A percentile compares a stretch with the other conserved stretches of the same genome.
phyloP scores from a whole-genome alignment of 805 yeast genomes.

The Peterozyma toletana region DNA sequence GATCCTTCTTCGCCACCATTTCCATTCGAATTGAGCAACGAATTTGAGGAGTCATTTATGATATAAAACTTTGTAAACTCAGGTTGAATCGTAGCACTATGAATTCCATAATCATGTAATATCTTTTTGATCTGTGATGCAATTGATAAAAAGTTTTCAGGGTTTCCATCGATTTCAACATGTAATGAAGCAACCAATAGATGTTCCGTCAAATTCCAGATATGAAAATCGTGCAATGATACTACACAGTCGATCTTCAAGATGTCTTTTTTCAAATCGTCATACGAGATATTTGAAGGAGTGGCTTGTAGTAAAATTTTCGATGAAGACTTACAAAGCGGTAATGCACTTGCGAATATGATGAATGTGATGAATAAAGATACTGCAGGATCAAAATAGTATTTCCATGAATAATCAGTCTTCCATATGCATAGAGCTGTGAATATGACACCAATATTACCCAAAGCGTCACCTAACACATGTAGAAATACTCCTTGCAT shows the following conservation, averaged over 20 bases:
- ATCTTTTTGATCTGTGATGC: slow-evolving; percentile 73
- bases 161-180: slow-evolving; percentile 60
- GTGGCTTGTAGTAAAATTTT: slow-evolving; percentile 89
- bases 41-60: slow-evolving; percentile 18
- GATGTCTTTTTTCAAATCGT: slow-evolving; percentile 64
- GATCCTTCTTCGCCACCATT: not conserved
- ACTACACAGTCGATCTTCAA: slow-evolving; percentile 62
- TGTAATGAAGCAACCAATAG: slow-evolving; percentile 85
- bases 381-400: slow-evolving; percentile 77
- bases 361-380: slow-evolving; percentile 82
- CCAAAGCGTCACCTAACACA: slow-evolving; percentile 93
- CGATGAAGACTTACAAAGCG: slow-evolving; percentile 79
- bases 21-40: slow-evolving; percentile 4
- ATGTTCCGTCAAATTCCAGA: slow-evolving; percentile 91
- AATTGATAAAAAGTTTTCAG: slow-evolving; percentile 60
- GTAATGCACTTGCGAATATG: slow-evolving; percentile 86
- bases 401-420: slow-evolving; percentile 84
- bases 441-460: slow-evolving; percentile 86
- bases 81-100: slow-evolving; percentile 94
- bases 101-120: slow-evolving; percentile 78
- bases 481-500: slow-evolving; percentile 97
- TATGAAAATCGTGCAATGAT: slow-evolving; percentile 91
- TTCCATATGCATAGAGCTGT: slow-evolving; percentile 93
- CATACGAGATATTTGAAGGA: slow-evolving; percentile 76
- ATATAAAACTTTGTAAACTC: slow-evolving; percentile 51